These are phyloP conservation scores for Carex scoparia DNA, from an alignment of 176 grass and related monocot genomes.

Conservation along the genomic window DNA sequence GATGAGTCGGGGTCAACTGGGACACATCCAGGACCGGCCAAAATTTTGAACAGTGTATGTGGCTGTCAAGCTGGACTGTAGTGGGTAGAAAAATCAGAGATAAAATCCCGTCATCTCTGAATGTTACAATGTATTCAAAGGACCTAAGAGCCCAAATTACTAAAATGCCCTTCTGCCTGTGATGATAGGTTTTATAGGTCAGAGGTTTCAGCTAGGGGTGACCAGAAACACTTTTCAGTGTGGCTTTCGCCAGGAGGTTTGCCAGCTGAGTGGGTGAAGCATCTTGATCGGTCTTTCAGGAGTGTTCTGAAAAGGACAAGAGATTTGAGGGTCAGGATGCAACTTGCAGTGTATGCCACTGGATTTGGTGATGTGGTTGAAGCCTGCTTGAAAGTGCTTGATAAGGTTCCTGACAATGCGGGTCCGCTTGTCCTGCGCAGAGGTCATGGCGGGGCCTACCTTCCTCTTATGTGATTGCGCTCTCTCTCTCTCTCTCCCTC, in stretches of 20 bases:
- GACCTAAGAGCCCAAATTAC: not conserved
- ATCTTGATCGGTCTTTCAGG: slow-evolving; percentile 85
- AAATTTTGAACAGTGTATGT: not conserved
- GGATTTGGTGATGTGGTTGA: slow-evolving; percentile 67
- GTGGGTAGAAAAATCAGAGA: not conserved
- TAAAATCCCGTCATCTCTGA: not conserved
- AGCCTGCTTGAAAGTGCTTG: slow-evolving; percentile 58
- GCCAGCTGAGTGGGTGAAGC: slow-evolving; percentile 91
- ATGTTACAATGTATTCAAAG: not conserved
- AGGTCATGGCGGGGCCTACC: slow-evolving; percentile 87
- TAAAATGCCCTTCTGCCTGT: not conserved
- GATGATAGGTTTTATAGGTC: slow-evolving; percentile 52
- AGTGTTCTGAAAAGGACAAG: slow-evolving; percentile 66
- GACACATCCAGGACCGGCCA: not conserved
- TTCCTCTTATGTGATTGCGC: slow-evolving; percentile 63
- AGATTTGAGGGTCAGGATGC: slow-evolving; percentile 75
- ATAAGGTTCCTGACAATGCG: slow-evolving; percentile 86
- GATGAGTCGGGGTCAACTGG: not conserved
- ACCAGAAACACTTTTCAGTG: slow-evolving; percentile 81
- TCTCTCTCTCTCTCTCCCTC: slow-evolving; percentile 1
- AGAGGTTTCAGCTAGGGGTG: slow-evolving; percentile 84
- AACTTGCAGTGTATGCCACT: slow-evolving; percentile 61
- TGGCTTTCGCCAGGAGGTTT: slow-evolving; percentile 92
- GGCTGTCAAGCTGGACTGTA: not conserved
- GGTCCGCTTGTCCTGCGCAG: slow-evolving; percentile 78